Evolutionary conservation across 1,284 basidiomycete species (phyloP).

Genomic region (Microbotryum lychnidis-dioicae): DNA sequence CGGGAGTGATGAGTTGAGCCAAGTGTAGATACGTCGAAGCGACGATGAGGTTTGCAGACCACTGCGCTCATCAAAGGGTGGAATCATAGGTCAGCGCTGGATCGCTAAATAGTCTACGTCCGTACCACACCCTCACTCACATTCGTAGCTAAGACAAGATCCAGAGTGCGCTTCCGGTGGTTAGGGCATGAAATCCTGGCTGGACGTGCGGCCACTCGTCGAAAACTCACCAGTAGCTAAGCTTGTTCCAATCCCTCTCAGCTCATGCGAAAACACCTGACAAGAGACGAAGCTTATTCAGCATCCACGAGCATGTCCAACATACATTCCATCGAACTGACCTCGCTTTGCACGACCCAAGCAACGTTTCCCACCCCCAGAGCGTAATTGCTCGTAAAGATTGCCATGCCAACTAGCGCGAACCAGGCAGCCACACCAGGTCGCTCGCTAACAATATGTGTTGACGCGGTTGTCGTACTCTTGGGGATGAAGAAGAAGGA

Average conservation of each 20-base stretch:
- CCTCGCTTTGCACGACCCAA: constrained; percentile 46
- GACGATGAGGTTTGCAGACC: constrained; percentile 24
- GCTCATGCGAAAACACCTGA: constrained; percentile 4
- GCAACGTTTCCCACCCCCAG: constrained; percentile 62
- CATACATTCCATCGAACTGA: neutral
- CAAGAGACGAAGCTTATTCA: neutral
- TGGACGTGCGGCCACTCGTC: neutral
- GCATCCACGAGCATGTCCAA: too few species aligned
- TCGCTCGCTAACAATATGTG: neutral
- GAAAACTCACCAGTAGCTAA: constrained; percentile 9
- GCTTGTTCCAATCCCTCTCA: constrained; percentile 19
- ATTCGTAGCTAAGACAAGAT: neutral
- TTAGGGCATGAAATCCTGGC: too few species aligned
- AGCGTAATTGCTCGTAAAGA: constrained; percentile 51
- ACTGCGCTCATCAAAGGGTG: neutral
- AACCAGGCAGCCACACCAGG: constrained; percentile 49
- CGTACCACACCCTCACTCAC: neutral
- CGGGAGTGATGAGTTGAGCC: constrained; percentile 10
- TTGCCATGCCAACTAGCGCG: constrained; percentile 64
- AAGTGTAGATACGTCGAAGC: constrained; percentile 20
- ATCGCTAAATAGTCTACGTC: too few species aligned
- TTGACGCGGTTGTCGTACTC: constrained; percentile 46
- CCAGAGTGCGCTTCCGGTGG: too few species aligned
- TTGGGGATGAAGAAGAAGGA: constrained; percentile 63
- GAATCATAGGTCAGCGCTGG: neutral